Percentiles rank a stretch among this genome's conserved stretches.
Conservation (phyloP, 805 yeast genomes). For the Kuraishia ogatae region DNA sequence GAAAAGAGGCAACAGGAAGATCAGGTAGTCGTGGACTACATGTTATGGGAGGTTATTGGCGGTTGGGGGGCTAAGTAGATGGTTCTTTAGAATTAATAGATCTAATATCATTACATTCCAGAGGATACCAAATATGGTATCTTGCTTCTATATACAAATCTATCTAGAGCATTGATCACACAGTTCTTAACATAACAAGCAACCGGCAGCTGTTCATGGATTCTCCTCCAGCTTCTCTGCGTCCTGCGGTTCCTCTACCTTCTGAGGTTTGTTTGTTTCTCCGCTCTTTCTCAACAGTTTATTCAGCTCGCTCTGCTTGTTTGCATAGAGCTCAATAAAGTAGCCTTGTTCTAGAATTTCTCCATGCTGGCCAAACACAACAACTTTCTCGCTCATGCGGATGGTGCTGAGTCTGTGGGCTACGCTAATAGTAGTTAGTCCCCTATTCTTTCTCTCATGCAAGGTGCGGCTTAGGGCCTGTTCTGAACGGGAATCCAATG, state of each 20-base stretch:
- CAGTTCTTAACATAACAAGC: no score
- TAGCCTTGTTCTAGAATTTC: conserved; percentile 65
- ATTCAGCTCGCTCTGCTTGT: conserved; percentile 37
- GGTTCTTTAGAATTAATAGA: no score
- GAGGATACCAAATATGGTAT: no score
- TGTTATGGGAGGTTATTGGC: conserved; percentile 21
- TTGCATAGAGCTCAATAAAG: conserved; percentile 40
- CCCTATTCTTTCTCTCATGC: conserved; percentile 40
- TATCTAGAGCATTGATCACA: no score
- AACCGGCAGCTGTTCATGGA: no score
- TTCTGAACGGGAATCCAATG: conserved; percentile 84
- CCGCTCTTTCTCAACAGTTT: conserved; percentile 27
- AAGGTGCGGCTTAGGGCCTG: conserved; percentile 74
- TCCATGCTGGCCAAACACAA: conserved; percentile 66
- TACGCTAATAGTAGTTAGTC: conserved; percentile 74
- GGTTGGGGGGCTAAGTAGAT: conserved; percentile 11
- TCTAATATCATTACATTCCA: no score
- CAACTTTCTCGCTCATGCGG: conserved; percentile 67
- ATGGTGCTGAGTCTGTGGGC: conserved; percentile 91
- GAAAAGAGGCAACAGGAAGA: background rate
- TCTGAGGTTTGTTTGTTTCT: background rate
- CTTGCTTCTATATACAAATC: conserved; percentile 4
- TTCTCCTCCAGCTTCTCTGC: no score
- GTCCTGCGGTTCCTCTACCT: background rate
- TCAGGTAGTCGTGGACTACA: conserved; percentile 9